Base-by-base conservation (phyloP, 345 rosid species). In the Murraya paniculata region DNA sequence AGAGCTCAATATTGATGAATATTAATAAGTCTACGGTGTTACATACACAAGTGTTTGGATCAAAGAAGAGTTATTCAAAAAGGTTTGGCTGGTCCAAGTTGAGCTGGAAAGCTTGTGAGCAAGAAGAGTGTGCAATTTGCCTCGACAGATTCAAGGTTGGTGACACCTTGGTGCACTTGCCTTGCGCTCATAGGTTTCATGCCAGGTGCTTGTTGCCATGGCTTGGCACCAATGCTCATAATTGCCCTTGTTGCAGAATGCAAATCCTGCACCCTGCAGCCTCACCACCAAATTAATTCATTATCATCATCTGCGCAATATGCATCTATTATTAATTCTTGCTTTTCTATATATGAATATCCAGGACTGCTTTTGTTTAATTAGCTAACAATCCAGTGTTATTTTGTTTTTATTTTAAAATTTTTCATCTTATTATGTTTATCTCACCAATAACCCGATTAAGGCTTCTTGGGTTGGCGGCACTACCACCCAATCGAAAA, bases 151-250 rank as follows among this genome's bases (percentile, higher is more conserved):
- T 93, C 83, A 83, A 83, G 84, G 67, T 66, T 0, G 92, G 93
- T 36, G 91, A 91, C 81, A 88, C 84, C 33, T 78, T 91, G 83
- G 82, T 83, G 36, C 86, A 86, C 82, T 81, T 90, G 22, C 90
- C 88, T 0, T 95, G 98, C 78, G 87, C 90, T 3, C 97, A 95
- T 79, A 82, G 86, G 89, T 92, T 91, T 84, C 98, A 93, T 68
- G 74, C 85, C 1, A 80, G 69, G 56, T 92, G 99, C 27, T 62
- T 91, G 86, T 71, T 87, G 58, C 96, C 96, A 50, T 93, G 98
- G 97, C 86, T 92, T 4, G 89, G 85, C 28, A 87, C 48, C 61
- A 84, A 82, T 77, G 76, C 89, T 13, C 91, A 82, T 45, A 45
- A 13, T 21, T 93, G 98, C 81, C 98, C 98, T 24, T 95, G 90